Conservation (phyloP, 176 grass and related monocot genomes). For the Poa pratensis region DNA sequence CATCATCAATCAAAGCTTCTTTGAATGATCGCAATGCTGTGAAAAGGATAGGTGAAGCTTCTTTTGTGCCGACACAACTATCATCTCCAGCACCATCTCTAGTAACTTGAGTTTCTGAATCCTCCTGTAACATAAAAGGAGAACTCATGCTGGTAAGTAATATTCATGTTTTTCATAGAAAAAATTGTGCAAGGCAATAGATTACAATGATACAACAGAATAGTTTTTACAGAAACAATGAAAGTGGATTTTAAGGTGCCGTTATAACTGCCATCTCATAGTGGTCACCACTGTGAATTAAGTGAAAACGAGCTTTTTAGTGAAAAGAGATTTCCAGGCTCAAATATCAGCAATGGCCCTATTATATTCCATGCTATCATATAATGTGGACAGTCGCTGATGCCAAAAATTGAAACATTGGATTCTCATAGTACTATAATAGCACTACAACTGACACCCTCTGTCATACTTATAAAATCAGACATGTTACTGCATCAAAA, state of each 20-base stretch:
- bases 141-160: background rate
- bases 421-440: background rate
- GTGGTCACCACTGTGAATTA: no score
- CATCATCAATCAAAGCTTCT: no score
- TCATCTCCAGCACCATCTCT: no score
- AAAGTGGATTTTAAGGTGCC: no score
- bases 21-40: no score
- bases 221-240: background rate
- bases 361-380: background rate
- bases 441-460: background rate
- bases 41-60: no score
- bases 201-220: background rate
- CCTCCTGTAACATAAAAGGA: background rate
- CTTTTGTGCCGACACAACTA: no score
- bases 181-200: background rate
- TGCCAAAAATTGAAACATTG: background rate
- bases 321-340: no score
- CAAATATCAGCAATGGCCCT: background rate
- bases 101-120: no score
- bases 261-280: no score
- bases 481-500: conserved; percentile 16
- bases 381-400: no score
- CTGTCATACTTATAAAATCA: background rate
- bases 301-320: no score
- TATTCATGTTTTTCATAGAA: background rate